phyloP scores from a whole-genome alignment of 176 grass and related monocot species.

The Chloris gayana region DNA sequence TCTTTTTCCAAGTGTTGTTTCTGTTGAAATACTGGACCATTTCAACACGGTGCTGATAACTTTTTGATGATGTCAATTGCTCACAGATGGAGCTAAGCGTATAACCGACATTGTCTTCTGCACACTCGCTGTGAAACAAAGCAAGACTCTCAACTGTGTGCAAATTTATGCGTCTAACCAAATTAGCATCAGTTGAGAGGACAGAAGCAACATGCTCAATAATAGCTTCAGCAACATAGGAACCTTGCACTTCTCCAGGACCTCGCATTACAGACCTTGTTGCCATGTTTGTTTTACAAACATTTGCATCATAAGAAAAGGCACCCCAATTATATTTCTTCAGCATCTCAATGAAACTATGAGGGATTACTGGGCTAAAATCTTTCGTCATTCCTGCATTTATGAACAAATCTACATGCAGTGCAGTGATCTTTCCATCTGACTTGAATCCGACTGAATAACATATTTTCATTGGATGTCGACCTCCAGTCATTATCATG shows the following conservation, averaged over 20 bases:
- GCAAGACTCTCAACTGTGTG: conserved; percentile 80
- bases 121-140: conserved; percentile 68
- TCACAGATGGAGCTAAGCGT: conserved; percentile 74
- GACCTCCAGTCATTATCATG: conserved; percentile 85
- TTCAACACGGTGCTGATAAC: conserved; percentile 54
- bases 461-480: conserved; percentile 98
- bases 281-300: conserved; percentile 84
- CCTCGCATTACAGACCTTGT: conserved; percentile 87
- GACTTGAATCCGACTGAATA: conserved; percentile 89
- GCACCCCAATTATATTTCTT: conserved; percentile 98
- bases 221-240: conserved; percentile 89
- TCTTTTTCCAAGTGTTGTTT: conserved; percentile 82
- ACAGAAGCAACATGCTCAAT: conserved; percentile 82
- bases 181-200: conserved; percentile 66
- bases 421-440: conserved; percentile 88
- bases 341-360: conserved; percentile 68
- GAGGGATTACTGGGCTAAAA: conserved; percentile 66
- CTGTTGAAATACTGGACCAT: conserved; percentile 62
- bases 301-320: conserved; percentile 81
- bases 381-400: conserved; percentile 82
- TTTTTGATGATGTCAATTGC: conserved; percentile 58
- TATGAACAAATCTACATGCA: conserved; percentile 87
- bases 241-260: conserved; percentile 92
- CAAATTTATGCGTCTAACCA: conserved; percentile 77
- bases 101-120: conserved; percentile 67